Evolutionary conservation across 2,329 filamentous ascomycete species (phyloP).

Genomic region (Diaporthe citrichinensis): DNA sequence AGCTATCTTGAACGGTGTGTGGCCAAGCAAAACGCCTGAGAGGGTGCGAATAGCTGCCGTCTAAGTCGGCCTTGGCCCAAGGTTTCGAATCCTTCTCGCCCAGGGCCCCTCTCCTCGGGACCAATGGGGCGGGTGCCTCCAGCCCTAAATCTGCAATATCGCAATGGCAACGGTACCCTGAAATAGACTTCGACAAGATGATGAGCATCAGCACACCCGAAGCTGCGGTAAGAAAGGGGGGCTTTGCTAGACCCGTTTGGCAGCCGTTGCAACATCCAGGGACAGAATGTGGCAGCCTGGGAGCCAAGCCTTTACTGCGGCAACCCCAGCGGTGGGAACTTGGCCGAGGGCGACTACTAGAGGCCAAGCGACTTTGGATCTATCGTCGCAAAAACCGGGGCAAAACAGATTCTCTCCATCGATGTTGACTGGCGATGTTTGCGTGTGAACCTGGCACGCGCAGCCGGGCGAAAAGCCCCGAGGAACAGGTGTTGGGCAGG

Average conservation of each 20-base stretch:
- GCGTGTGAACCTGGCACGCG: not conserved
- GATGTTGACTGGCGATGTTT: not conserved
- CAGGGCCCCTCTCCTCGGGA: not conserved
- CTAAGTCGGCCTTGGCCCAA: constrained; percentile 17
- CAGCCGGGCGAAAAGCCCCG: not conserved
- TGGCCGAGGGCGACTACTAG: constrained; percentile 25
- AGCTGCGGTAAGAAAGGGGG: constrained; percentile 39
- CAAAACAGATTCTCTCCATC: not conserved
- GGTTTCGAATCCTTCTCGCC: constrained; percentile 34
- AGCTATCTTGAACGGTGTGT: constrained; percentile 1
- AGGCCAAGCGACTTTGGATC: not conserved
- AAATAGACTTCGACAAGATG: constrained; percentile 29
- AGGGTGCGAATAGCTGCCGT: constrained; percentile 19
- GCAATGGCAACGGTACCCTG: constrained; percentile 22
- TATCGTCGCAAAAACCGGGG: not conserved
- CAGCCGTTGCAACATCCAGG: constrained; percentile 15
- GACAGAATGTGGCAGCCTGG: constrained; percentile 24
- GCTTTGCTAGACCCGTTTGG: constrained; percentile 11
- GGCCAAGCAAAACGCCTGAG: constrained; percentile 19
- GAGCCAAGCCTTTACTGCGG: constrained; percentile 12
- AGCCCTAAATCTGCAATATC: constrained; percentile 35
- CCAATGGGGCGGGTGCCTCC: not conserved
- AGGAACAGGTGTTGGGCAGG: not conserved
- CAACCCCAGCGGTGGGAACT: constrained; percentile 9
- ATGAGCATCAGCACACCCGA: constrained; percentile 36